phyloP scores from a whole-genome alignment of 305 asterid genomes.

The Nicotiana rustica region DNA sequence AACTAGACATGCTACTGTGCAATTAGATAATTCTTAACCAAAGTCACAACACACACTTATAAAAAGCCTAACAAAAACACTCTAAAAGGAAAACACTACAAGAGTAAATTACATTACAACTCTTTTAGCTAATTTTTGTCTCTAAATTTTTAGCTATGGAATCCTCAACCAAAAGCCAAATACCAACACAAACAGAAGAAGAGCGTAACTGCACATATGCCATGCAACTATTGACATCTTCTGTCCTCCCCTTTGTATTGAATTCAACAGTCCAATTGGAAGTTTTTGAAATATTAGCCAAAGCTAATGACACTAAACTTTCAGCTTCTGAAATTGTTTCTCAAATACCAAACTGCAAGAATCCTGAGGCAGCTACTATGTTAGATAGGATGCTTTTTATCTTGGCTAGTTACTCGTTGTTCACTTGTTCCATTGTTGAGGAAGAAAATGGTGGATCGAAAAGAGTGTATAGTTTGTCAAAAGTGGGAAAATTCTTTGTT shows the following conservation, averaged over 20 bases:
- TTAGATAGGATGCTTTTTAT: constrained; percentile 47
- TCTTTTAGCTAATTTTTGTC: background rate
- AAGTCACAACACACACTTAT: no score
- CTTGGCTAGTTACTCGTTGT: constrained; percentile 44
- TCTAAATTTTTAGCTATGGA: background rate
- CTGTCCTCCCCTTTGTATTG: constrained; percentile 45
- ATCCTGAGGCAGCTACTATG: constrained; percentile 36
- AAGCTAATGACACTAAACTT: constrained; percentile 40
- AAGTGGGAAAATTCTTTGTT: constrained; percentile 48
- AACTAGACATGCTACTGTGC: no score
- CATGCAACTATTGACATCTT: constrained; percentile 38
- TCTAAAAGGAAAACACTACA: no score
- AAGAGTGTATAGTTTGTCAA: constrained; percentile 43
- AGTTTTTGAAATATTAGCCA: constrained; percentile 41
- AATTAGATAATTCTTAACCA: no score
- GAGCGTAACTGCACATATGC: constrained; percentile 39
- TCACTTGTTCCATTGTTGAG: constrained; percentile 36
- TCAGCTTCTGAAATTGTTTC: constrained; percentile 43
- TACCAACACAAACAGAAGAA: constrained; percentile 17
- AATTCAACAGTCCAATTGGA: constrained; percentile 39
- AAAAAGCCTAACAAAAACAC: no score
- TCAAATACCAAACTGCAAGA: constrained; percentile 8
- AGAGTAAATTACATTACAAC: no score
- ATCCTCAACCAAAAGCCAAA: background rate
- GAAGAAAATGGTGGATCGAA: background rate